Evolutionary conservation across 768 basidiomycete genomes (phyloP).

Genomic region (Clitopilus hobsonii): DNA sequence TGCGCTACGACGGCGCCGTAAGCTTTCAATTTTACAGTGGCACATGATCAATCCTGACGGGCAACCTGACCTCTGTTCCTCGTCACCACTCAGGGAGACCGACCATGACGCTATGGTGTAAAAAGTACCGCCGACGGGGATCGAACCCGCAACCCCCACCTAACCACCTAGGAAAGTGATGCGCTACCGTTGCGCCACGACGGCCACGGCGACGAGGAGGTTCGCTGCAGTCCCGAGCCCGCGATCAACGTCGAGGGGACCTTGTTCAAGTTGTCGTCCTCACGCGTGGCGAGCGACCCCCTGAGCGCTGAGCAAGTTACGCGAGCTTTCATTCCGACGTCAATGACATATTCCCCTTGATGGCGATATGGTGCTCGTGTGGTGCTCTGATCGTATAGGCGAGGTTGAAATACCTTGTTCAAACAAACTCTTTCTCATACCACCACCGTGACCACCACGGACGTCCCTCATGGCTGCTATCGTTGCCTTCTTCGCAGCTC

Average conservation of each 20-base stretch:
- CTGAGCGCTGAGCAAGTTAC: too few species aligned
- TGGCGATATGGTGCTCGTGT: not conserved
- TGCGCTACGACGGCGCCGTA: conserved; percentile 2
- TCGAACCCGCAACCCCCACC: conserved; percentile 1
- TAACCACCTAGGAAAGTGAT: conserved; percentile 3
- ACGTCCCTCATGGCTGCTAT: not conserved
- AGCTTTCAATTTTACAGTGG: not conserved
- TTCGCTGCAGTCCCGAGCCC: not conserved
- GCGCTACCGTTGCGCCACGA: conserved; percentile 5
- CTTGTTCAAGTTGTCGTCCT: too few species aligned
- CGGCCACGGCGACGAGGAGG: not conserved
- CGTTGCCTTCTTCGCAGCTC: conserved; percentile 9
- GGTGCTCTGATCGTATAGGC: not conserved
- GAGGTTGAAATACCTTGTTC: not conserved
- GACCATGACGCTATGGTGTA: not conserved
- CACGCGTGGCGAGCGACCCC: too few species aligned
- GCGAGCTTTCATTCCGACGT: too few species aligned
- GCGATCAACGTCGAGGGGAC: not conserved
- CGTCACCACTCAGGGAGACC: too few species aligned
- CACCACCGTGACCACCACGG: too few species aligned
- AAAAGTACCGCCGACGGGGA: not conserved
- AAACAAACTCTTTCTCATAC: not conserved
- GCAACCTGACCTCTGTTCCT: too few species aligned
- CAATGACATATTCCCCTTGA: not conserved
- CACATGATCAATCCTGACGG: not conserved